Base-by-base conservation (phyloP, 495 filamentous ascomycete species). In the Tuber microsphaerosporum region DNA sequence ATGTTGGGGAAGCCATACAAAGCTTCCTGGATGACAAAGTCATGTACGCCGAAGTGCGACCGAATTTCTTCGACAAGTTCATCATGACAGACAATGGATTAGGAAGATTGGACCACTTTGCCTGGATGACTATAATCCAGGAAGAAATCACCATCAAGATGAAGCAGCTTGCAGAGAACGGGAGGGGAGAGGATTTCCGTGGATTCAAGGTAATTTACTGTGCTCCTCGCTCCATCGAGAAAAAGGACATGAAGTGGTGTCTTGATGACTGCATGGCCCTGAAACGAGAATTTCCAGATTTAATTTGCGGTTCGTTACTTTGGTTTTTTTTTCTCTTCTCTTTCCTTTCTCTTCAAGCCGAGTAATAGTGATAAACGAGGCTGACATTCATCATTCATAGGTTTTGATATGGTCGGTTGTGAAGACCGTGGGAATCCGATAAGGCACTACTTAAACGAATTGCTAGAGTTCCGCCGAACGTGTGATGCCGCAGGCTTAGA, bases 401-500 rank as follows among this genome's bases (percentile, higher is more conserved):
- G 94, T 20, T 97, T 91, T 85, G 94, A 97, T 83, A 81, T 95
- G 31, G 92, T 94, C 20, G 93, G 92, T 0, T 90, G 92, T 83
- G 94, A 97, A 85, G 90, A 94, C 79, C 77, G 84, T 6, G 93
- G 93, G 6, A 86, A 92, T 46, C 86, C 93, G 2, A 88, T 97
- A 6, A 87, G 86, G 41, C 91, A 94, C 80, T 85, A 95, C 4
- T 87, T 92, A 0, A 92, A 93, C 0, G 88, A 95, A 73, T 85
- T 97, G 0, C 93, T 97, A 80, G 97, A 92, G 92, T 97, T 97
- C 85, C 90, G 89, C 61, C 94, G 94, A 80, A 88, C 88, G 70
- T 97, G 93, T 82, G 87, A 89, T 20, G 88, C 92, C 79, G 90
- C 92, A 82, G 90, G 87, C 14, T 87, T 96, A 45, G 89, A 94